Evolutionary conservation across 257 asterid genomes (phyloP), one percentile per base, ranked within the genome.

Genomic region (Nemophila menziesii): DNA sequence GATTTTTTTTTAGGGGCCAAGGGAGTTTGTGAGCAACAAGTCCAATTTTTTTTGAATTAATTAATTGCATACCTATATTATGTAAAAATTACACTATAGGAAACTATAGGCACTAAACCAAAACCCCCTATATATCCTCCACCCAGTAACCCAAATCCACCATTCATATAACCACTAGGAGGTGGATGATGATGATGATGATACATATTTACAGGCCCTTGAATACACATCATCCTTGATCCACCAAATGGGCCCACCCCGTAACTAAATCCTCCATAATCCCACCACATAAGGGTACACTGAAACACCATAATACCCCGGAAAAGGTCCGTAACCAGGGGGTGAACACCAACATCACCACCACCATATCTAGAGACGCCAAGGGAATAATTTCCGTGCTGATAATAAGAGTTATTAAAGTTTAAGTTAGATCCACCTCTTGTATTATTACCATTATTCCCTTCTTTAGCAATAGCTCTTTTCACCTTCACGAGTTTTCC

Each of bases 401-500:
- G 89, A 48, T 67, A 67, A 20, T 54, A 33, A n/a, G n/a, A n/a
- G n/a, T n/a, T n/a, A n/a, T n/a, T n/a, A n/a, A 55, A 34, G 33
- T 24, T 63, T 60, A 44, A 60, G 40, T 60, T 64, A 36, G 74
- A 70, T 23, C 63, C 65, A 55, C 54, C 18, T 55, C 80, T 65
- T 33, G 70, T 74, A 37, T 57, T 64, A 59, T 55, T 52, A 50
- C 69, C 69, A 19, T 59, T 56, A 49, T 52, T 63, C 42, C 79
- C 82, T 40, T 87, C 95, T 69, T 77, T 87, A 3, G 97, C 95
- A 12, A 83, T 72, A 14, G 95, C 93, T 50, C 73, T 64, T 51
- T 87, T 82, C 46, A 87, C 97, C 77, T 87, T 95, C 43, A 87
- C 97, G 8, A 63, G 66, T 65, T 79, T 87, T 29, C 84, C 95